phyloP scores from a whole-genome alignment of 768 basidiomycete genomes.

The Leccinellum rugosiceps region DNA sequence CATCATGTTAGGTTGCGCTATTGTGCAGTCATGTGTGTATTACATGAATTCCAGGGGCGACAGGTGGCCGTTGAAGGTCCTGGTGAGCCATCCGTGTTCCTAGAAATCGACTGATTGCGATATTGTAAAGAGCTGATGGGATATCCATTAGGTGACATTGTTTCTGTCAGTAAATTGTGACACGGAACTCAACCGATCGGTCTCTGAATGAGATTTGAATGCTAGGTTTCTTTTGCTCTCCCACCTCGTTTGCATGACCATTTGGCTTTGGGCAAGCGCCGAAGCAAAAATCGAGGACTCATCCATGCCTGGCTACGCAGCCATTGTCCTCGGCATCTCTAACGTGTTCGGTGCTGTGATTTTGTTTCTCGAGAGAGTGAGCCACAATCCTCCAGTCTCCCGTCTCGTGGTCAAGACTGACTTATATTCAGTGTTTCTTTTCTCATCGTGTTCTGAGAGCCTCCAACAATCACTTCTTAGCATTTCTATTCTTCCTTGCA shows the following conservation, averaged over 20 bases:
- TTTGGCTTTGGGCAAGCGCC: constrained; percentile 21
- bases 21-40: constrained; percentile 27
- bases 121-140: constrained; percentile 1
- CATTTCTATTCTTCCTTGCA: constrained; percentile 8
- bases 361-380: constrained; percentile 16
- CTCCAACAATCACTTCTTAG: constrained; percentile 14
- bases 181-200: neutral
- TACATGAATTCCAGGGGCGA: constrained; percentile 19
- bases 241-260: constrained; percentile 14
- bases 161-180: constrained; percentile 14
- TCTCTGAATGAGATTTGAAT: constrained; percentile 6
- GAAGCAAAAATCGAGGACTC: neutral
- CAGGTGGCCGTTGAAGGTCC: constrained; percentile 8
- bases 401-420: neutral
- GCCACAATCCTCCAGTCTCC: neutral
- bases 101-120: neutral
- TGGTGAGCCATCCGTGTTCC: constrained; percentile 15
- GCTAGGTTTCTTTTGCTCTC: constrained; percentile 14
- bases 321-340: constrained; percentile 19
- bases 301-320: constrained; percentile 9
- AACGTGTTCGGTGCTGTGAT: constrained; percentile 12
- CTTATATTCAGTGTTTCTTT: constrained; percentile 18
- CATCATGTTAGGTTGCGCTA: constrained; percentile 21
- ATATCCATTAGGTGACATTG: constrained; percentile 11
- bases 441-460: constrained; percentile 13